phyloP scores from a whole-genome alignment of 768 basidiomycete species.

The Lentinula raphanica region DNA sequence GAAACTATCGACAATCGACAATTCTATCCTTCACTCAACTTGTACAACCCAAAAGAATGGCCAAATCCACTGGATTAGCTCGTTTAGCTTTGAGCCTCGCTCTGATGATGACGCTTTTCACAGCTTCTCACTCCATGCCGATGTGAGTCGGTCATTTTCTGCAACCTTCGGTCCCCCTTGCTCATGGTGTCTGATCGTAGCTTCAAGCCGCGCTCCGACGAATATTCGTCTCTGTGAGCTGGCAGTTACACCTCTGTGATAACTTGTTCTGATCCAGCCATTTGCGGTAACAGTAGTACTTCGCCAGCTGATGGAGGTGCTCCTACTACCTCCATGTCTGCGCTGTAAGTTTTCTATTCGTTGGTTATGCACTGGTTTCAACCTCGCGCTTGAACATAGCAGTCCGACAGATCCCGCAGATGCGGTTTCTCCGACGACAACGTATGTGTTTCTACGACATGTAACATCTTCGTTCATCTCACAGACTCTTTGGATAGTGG shows the following conservation, averaged over 20 bases:
- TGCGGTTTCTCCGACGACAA: not conserved
- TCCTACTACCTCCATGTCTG: not conserved
- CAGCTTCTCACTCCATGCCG: not conserved
- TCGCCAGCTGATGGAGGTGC: not conserved
- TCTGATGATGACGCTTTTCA: not conserved
- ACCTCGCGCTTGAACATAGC: not conserved
- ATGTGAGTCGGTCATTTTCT: not conserved
- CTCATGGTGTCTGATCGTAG: not conserved
- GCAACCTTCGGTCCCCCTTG: not conserved
- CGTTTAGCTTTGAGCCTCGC: not conserved
- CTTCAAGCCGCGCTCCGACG: not conserved
- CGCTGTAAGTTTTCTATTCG: not conserved
- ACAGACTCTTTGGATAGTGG: not conserved
- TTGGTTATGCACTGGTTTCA: not conserved
- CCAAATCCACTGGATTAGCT: not conserved
- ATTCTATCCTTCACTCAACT: not conserved
- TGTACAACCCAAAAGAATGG: not conserved
- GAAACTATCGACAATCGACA: not conserved
- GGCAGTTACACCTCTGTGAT: not conserved
- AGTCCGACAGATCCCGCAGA: not conserved
- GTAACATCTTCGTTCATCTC: not conserved
- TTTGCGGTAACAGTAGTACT: not conserved
- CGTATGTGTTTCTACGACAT: not conserved
- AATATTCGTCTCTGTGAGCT: not conserved
- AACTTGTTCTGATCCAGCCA: not conserved